Percentiles rank a stretch among this genome's conserved stretches.
phyloP scores from a whole-genome alignment of 495 filamentous ascomycete species.

The Pseudoneurospora amorphoporcata region DNA sequence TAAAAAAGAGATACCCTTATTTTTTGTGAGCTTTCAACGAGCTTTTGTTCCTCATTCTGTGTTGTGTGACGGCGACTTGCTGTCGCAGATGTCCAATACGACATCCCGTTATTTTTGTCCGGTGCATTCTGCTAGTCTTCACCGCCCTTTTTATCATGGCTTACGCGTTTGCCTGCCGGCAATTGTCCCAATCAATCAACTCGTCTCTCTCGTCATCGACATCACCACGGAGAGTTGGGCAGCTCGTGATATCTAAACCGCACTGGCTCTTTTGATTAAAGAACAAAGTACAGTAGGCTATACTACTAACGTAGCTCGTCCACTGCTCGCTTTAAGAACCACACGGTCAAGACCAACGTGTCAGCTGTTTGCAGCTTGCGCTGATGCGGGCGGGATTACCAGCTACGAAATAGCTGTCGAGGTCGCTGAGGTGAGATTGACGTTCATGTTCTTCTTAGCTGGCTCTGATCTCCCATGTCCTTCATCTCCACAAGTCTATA shows the following conservation, averaged over 20 bases:
- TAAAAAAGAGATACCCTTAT: background rate
- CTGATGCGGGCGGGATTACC: background rate
- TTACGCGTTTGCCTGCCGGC: background rate
- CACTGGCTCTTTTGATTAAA: background rate
- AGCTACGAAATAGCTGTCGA: background rate
- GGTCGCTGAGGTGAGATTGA: background rate
- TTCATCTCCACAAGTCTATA: background rate
- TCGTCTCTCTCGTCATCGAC: background rate
- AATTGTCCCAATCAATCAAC: background rate
- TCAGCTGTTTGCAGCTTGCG: background rate
- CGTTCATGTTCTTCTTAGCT: background rate
- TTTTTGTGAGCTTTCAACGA: background rate
- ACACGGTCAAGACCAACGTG: background rate
- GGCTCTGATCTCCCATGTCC: background rate
- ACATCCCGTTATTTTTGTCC: background rate
- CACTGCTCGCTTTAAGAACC: background rate
- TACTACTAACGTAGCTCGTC: background rate
- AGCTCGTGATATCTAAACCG: too few relatives aligned
- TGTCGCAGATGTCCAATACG: background rate
- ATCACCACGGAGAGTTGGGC: background rate
- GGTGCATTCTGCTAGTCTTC: background rate
- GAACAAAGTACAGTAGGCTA: background rate
- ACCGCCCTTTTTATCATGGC: background rate
- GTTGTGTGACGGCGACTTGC: background rate
- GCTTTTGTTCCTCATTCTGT: background rate